Conservation (phyloP, 345 rosid genomes). For the Salix brachista region DNA sequence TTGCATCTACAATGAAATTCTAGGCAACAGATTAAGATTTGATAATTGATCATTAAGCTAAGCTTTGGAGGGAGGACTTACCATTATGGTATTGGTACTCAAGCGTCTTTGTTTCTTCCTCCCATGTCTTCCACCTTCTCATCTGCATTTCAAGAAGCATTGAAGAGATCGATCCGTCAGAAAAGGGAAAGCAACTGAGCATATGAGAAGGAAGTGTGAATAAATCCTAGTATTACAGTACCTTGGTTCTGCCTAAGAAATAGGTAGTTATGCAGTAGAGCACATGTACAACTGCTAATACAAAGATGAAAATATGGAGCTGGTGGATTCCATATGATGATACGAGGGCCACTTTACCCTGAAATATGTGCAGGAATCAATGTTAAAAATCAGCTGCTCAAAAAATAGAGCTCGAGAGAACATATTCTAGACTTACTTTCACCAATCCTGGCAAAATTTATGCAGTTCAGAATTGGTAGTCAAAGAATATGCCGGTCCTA, state of each 20-base stretch:
- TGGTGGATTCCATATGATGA: conserved; percentile 81
- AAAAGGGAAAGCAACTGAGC: background rate
- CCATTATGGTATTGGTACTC: conserved; percentile 82
- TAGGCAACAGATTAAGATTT: background rate
- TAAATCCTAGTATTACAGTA: conserved; percentile 3
- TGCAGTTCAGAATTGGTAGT: background rate
- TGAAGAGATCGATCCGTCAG: background rate
- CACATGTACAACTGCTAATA: conserved; percentile 57
- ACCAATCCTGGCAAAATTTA: background rate
- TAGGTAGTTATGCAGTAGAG: conserved; percentile 60
- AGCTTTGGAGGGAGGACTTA: conserved; percentile 15
- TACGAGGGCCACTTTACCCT: conserved; percentile 80
- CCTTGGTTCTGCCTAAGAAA: conserved; percentile 69
- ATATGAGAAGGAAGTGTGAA: background rate
- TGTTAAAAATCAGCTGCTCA: background rate
- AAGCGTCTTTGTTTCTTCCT: conserved; percentile 67
- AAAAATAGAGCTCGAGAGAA: background rate
- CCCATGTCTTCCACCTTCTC: conserved; percentile 91
- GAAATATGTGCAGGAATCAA: conserved; percentile 12
- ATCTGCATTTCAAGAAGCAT: conserved; percentile 46
- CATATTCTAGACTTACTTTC: background rate
- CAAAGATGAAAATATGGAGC: conserved; percentile 88
- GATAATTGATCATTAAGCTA: background rate
- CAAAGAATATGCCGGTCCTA: background rate
- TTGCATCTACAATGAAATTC: background rate